A percentile compares a stretch with the other conserved stretches of the same genome.
These are phyloP conservation scores for Talaromyces adpressus DNA, from an alignment of 495 filamentous ascomycete species.

Conservation along the genomic window DNA sequence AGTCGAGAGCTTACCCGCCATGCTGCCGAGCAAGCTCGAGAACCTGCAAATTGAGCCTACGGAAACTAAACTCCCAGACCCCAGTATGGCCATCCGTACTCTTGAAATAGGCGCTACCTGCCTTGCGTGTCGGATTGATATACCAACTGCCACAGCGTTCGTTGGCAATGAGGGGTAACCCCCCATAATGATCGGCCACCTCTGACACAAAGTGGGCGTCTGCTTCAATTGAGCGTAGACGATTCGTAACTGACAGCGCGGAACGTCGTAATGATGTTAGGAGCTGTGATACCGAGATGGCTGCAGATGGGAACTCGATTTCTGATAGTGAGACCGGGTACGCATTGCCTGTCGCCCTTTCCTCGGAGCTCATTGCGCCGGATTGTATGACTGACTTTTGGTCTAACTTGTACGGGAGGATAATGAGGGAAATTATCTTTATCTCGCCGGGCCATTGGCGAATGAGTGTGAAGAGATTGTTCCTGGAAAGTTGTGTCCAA, in stretches of 20 bases:
- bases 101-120: constrained; percentile 85
- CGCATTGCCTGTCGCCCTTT: constrained; percentile 8
- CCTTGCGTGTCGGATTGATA: constrained; percentile 58
- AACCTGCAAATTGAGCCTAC: constrained; percentile 78
- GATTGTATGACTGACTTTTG: not conserved
- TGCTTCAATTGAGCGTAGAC: constrained; percentile 62
- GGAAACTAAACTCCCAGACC: constrained; percentile 79
- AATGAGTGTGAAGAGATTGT: not conserved
- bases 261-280: constrained; percentile 56
- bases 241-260: constrained; percentile 72
- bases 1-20: constrained; percentile 51
- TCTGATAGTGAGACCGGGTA: constrained; percentile 32
- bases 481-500: not conserved
- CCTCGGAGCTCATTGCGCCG: constrained; percentile 10
- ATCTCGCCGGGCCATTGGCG: not conserved
- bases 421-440: not conserved
- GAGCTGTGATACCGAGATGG: constrained; percentile 39
- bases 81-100: constrained; percentile 92
- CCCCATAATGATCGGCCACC: constrained; percentile 40
- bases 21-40: constrained; percentile 51
- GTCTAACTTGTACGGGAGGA: not conserved
- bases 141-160: constrained; percentile 97
- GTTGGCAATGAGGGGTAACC: constrained; percentile 82
- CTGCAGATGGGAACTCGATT: constrained; percentile 38
- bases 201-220: constrained; percentile 62